Evolutionary conservation across 2,329 filamentous ascomycete genomes (phyloP), one percentile per base, ranked within the genome.

Genomic region (Calycina marina): DNA sequence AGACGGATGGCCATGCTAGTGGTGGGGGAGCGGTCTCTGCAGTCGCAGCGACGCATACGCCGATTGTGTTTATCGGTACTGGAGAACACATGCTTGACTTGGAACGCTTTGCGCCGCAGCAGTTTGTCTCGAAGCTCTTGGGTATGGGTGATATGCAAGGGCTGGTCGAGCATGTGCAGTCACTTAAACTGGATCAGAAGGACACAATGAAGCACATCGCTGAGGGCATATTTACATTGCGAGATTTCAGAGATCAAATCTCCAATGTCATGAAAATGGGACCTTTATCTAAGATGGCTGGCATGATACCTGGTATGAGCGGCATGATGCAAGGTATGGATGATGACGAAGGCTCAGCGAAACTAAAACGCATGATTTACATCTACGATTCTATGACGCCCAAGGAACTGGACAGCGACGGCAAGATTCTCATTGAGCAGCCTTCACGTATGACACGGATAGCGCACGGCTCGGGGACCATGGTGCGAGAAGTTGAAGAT

Each of bases 241-340:
- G 90, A 34, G 90, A 98, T 54, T 68, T 98, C 44, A 75, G 90
- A 13, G 90, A 98, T 54, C 92, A 98, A 53, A 73, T 98, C 9
- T 80, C 79, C 37, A 96, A 96, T 50, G 94, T 98, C 51, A 94
- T 96, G 85, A 98, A 98, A 62, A 96, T 98, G 90, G 90, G 90
- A 0, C 90, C 90, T 0, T 61, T 98, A 1, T 92, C 82, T 12
- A 96, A 98, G 56, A 92, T 98, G 72, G 92, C 88, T 0, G 85
- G 86, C 48, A 98, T 98, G 90, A 96, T 98, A 42, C 90, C 90
- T 0, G 90, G 90, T 16, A 78, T 98, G 56, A 79, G 79, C 45
- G 81, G 80, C 51, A 77, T 96, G 68, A 96, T 94, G 72, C 77
- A 83, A 32, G 84, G 84, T 24, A 90, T 96, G 71, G 86, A 96